phyloP scores from a whole-genome alignment of 2,329 filamentous ascomycete species.

The Pseudogymnoascus sp. region DNA sequence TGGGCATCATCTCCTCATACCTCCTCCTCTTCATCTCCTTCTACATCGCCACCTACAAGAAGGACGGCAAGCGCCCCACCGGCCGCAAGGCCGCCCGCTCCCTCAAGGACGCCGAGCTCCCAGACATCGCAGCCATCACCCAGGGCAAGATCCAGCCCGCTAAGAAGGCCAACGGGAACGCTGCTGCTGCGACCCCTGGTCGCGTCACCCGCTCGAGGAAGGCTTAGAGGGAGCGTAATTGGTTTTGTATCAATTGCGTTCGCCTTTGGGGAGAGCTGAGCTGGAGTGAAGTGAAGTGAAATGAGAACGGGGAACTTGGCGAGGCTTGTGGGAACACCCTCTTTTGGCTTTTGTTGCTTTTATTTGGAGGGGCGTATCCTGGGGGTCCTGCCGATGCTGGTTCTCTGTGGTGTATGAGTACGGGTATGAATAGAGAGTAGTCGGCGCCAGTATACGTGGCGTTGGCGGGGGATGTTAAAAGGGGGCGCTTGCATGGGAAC shows the following conservation, averaged over 20 bases:
- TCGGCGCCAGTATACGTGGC: background rate
- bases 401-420: conserved; percentile 1
- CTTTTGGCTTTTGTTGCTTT: background rate
- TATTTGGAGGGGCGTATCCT: background rate
- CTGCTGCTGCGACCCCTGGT: conserved; percentile 26
- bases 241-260: background rate
- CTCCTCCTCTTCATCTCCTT: conserved; percentile 97
- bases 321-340: background rate
- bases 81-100: conserved; percentile 64
- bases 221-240: conserved; percentile 19
- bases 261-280: background rate
- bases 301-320: background rate
- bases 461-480: background rate
- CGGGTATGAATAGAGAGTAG: background rate
- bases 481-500: background rate
- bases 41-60: conserved; percentile 95
- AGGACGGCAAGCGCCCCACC: conserved; percentile 69
- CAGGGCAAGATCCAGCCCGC: conserved; percentile 38
- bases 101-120: conserved; percentile 32
- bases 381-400: background rate
- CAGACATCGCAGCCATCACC: conserved; percentile 26
- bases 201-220: conserved; percentile 28
- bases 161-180: conserved; percentile 39
- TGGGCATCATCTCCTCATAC: conserved; percentile 88
- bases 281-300: background rate